Evolutionary conservation across 139 green algal genomes (phyloP), one percentile per base, ranked within the genome.

Genomic region (Pleodorina starrii): DNA sequence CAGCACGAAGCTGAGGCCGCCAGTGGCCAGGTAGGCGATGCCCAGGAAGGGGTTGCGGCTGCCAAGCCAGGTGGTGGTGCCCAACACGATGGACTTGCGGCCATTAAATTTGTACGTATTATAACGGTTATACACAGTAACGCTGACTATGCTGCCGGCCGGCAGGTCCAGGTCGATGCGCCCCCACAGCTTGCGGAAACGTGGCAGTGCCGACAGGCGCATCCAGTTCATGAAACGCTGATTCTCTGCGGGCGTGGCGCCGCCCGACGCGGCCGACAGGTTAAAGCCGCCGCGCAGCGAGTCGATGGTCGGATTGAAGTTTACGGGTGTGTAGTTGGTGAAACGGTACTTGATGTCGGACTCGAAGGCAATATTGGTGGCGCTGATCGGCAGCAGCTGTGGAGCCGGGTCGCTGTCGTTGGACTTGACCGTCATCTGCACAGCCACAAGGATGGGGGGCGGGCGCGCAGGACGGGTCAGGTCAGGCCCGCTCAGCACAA

Each of bases 171-270:
- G 48, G 25, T 84, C 27, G 36, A 95, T 94, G 32, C 79, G 84
- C 40, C 93, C 94, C 91, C 92, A 96, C 66, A 95, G 76, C 90
- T 96, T 96, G 35, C 93, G 83, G 85, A 96, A 95, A 1, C 38
- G 86, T 0, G 94, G 91, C 84, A 96, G 81, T 4, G 96, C 96
- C 16, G 95, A 94, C 12, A 96, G 94, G 38, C 97, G 92, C 97
- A 99, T 98, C 98, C 98, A 99, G 44, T 99, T 96, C 68, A 99
- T 97, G 89, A 99, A 97, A 50, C 97, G 97, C 94, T 99, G 92
- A 74, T 98, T 93, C 59, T 97, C n/a, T n/a, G 66, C 46, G 3
- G 38, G 66, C 11, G 50, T 85, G 2, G 32, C 78, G 35, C 46
- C 46, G 38, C 63, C 66, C 21, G n/a, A 54, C 11, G 2, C 5